Base-by-base conservation (phyloP, 768 basidiomycete species). In the Mycena haematopus region DNA sequence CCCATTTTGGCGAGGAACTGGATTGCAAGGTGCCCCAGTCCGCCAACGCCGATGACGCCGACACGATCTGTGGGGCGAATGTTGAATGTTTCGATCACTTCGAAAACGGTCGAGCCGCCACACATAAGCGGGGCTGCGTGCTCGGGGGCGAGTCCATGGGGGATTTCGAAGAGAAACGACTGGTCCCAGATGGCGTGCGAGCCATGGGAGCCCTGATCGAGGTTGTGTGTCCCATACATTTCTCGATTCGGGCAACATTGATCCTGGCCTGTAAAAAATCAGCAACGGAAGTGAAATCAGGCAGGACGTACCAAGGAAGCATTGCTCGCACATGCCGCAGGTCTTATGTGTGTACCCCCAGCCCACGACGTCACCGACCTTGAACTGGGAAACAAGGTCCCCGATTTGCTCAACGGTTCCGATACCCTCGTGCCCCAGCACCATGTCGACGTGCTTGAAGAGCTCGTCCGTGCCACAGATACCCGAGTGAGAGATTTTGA, bases 401-500 rank as follows among this genome's bases (percentile, higher is more conserved):
- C 78, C 79, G 40, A 77, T 58, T 46, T 73, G 61, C 51, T 75
- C 58, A 19, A 79, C 73, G 11, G 71, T 19, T 1, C 79, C 78
- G 1, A 77, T 50, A 54, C 78, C 79, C 65, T 79, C 78, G 38
- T 80, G 79, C 2, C 79, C 76, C n/a, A 79, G 73, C 8, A 31
- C 77, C 65, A 76, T 76, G 51, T 76, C 76, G 9, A 25, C 52
- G 15, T 54, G 15, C 62, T 68, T 72, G 63, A 67, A 73, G 51
- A 78, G 78, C 44, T 73, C 69, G 65, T 80, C 79, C 0, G 79
- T 79, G 49, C 76, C 77, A 24, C 78, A 79, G n/a, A 79, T n/a
- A 0, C 78, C 77, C 15, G 61, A 63, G 38, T 66, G 65, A n/a
- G 65, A 60, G 1, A 66, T 17, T 68, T 71, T 62, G 14, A 66